Conservation (phyloP, 345 rosid species). For the Abelmoschus esculentus region DNA sequence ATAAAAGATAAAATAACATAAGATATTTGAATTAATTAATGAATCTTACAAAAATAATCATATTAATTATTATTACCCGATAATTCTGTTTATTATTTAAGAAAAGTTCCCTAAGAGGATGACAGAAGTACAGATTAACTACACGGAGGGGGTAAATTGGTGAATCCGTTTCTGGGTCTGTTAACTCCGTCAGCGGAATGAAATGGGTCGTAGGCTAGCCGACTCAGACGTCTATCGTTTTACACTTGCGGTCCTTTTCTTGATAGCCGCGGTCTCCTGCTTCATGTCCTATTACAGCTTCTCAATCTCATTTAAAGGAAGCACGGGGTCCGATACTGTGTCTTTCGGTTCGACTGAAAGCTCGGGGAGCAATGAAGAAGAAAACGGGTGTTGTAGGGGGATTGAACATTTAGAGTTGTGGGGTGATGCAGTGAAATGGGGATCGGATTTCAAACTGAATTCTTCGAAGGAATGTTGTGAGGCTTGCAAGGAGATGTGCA, state of each 20-base stretch:
- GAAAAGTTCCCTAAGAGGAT: no score
- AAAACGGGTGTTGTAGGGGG: conserved; percentile 31
- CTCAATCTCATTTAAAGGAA: conserved; percentile 14
- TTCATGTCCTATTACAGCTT: conserved; percentile 22
- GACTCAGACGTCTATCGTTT: conserved; percentile 20
- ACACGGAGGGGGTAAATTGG: background rate
- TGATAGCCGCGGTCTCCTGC: conserved; percentile 23
- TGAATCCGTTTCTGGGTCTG: conserved; percentile 1
- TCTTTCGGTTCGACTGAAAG: conserved; percentile 1
- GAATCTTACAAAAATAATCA: no score
- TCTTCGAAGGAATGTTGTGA: conserved; percentile 30
- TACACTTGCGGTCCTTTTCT: conserved; percentile 18
- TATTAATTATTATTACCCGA: no score
- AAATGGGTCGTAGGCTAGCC: conserved; percentile 29
- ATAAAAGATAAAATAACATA: no score
- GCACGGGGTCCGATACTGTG: background rate
- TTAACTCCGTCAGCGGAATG: background rate
- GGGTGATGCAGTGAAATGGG: conserved; percentile 48
- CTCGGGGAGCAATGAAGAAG: background rate
- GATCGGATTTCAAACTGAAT: conserved; percentile 33
- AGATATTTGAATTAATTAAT: no score
- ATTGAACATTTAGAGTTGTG: conserved; percentile 37
- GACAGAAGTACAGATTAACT: background rate
- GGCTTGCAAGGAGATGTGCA: conserved; percentile 38
- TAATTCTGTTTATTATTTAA: no score